Conservation (phyloP, 2,329 filamentous ascomycete genomes). For the Massarina eburnea region DNA sequence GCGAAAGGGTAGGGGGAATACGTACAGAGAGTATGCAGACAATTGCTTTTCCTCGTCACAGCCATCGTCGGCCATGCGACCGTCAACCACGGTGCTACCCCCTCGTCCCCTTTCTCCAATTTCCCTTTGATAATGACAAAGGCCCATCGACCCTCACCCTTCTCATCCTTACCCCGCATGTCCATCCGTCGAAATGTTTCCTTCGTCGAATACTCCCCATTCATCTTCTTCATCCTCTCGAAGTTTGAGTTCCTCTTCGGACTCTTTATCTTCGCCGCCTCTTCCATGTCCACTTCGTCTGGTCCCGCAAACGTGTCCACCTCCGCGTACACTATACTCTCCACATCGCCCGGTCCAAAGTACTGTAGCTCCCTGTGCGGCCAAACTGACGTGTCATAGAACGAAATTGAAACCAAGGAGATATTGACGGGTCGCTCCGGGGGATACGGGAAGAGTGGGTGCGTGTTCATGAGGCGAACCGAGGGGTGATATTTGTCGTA, state of each 20-base stretch:
- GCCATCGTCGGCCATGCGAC: constrained; percentile 8
- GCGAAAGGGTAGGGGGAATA: background rate
- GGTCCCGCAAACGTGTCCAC: constrained; percentile 21
- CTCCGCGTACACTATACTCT: constrained; percentile 19
- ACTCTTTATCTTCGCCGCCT: background rate
- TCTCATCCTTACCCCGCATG: background rate
- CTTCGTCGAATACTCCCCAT: background rate
- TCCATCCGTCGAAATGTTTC: too few species aligned
- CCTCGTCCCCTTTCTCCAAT: background rate
- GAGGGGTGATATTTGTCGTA: constrained; percentile 10
- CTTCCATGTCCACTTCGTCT: too few species aligned
- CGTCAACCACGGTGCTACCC: constrained; percentile 5
- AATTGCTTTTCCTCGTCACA: constrained; percentile 5
- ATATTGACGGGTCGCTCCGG: constrained; percentile 13
- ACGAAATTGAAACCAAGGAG: constrained; percentile 17
- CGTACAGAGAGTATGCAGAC: background rate
- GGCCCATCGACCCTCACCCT: constrained; percentile 6
- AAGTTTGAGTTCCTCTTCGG: constrained; percentile 9
- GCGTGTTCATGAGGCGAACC: constrained; percentile 12
- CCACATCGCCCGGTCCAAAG: constrained; percentile 19
- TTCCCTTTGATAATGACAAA: constrained; percentile 5
- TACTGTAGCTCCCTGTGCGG: constrained; percentile 21
- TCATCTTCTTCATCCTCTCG: background rate
- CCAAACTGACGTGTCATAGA: constrained; percentile 20
- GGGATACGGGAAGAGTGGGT: constrained; percentile 19